Evolutionary conservation across 2,329 filamentous ascomycete genomes (phyloP).

Genomic region (Alternaria dauci): DNA sequence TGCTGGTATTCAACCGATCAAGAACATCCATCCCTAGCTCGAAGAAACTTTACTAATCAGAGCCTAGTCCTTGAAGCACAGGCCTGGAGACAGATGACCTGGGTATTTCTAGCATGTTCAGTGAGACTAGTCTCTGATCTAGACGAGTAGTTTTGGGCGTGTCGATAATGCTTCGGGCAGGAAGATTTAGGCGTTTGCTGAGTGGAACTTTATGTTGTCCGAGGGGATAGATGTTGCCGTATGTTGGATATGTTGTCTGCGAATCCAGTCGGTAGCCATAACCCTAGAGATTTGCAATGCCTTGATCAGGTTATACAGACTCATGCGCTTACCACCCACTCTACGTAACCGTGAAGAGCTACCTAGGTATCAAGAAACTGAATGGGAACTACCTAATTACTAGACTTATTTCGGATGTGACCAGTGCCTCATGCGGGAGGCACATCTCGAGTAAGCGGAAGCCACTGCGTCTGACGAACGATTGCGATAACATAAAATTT

Average conservation of each 20-base stretch:
- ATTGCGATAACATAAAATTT: background rate
- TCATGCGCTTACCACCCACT: no score
- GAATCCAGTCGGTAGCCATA: no score
- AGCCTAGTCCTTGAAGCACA: background rate
- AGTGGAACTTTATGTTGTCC: background rate
- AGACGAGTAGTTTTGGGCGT: background rate
- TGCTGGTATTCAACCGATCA: background rate
- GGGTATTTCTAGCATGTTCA: no score
- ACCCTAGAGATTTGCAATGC: no score
- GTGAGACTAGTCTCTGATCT: background rate
- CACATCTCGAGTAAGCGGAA: background rate
- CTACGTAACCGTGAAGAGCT: no score
- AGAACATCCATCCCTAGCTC: background rate
- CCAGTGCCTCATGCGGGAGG: background rate
- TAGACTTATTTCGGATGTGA: background rate
- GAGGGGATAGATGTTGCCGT: no score
- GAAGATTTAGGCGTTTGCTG: background rate
- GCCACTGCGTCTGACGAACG: background rate
- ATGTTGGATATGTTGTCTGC: no score
- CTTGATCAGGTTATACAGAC: no score
- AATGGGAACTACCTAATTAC: no score
- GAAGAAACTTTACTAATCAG: background rate
- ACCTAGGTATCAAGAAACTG: no score
- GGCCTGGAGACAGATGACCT: no score
- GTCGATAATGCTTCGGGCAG: background rate